A percentile compares a stretch with the other conserved stretches of the same genome.
Conservation (phyloP, 805 yeast genomes). For the Hanseniaspora osmophila region DNA sequence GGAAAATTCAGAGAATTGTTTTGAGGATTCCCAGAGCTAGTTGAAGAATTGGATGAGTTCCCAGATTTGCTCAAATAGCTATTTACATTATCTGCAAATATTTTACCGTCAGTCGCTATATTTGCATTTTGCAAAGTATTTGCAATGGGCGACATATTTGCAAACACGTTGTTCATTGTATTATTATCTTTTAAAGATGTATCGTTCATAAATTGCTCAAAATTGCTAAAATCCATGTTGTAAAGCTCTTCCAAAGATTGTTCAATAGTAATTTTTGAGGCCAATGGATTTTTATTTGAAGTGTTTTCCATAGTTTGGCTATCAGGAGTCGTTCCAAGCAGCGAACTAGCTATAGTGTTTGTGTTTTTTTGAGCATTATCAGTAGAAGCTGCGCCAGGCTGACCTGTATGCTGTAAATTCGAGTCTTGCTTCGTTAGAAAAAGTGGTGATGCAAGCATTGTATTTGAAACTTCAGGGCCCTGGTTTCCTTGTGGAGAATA, state of each 20-base stretch:
- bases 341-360: no score
- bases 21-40: neutral
- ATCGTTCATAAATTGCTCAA: neutral
- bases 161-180: neutral
- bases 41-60: neutral
- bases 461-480: no score
- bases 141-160: no score
- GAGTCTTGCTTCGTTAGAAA: no score
- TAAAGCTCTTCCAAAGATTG: neutral
- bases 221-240: neutral
- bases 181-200: neutral
- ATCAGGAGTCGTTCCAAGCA: no score
- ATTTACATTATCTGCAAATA: neutral
- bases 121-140: neutral
- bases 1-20: neutral
- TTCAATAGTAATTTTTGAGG: neutral
- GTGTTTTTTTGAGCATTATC: no score
- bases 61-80: neutral
- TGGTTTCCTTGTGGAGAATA: no score
- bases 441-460: no score
- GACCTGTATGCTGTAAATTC: no score
- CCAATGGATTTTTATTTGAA: constrained; percentile 5
- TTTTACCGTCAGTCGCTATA: neutral
- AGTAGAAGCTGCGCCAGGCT: no score
- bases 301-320: neutral